A percentile compares a stretch with the other conserved stretches of the same genome.
Evolutionary conservation across 2,329 filamentous ascomycete genomes (phyloP).

Genomic region (Fusarium sp.): DNA sequence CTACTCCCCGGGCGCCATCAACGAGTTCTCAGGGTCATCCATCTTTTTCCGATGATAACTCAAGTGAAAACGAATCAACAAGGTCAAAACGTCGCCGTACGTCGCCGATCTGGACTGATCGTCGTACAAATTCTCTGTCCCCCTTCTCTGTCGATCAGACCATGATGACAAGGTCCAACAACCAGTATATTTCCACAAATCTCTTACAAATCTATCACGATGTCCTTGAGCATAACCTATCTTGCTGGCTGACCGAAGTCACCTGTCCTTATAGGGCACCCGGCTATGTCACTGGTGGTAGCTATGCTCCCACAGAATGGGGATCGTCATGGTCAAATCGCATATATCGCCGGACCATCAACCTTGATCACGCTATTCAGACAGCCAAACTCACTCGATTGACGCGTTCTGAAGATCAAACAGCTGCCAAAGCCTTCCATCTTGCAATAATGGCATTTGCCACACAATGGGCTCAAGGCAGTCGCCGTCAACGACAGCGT

Average conservation of each 20-base stretch:
- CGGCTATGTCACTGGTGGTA: constrained; percentile 15
- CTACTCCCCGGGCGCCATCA: constrained; percentile 5
- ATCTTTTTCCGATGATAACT: constrained; percentile 4
- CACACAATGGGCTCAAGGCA: constrained; percentile 48
- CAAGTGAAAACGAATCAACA: constrained; percentile 1
- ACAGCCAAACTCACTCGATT: constrained; percentile 41
- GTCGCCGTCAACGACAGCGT: constrained; percentile 46
- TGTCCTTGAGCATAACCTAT: constrained; percentile 47
- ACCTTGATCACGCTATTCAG: constrained; percentile 41
- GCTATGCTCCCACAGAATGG: constrained; percentile 37
- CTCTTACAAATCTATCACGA: constrained; percentile 47
- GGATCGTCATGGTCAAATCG: constrained; percentile 47
- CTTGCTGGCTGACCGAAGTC: constrained; percentile 46
- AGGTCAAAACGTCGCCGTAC: constrained; percentile 37
- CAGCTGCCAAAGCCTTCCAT: constrained; percentile 37
- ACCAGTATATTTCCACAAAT: constrained; percentile 45
- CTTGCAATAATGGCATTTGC: constrained; percentile 48
- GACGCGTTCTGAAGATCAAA: constrained; percentile 38
- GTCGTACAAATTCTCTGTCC: constrained; percentile 33
- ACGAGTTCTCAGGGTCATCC: neutral
- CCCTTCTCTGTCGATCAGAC: constrained; percentile 45
- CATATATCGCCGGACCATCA: constrained; percentile 46
- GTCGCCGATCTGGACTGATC: constrained; percentile 25
- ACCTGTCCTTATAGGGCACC: constrained; percentile 46
- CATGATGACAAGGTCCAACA: constrained; percentile 46